Evolutionary conservation across 495 filamentous ascomycete genomes (phyloP).

Genomic region (Aspergillus campestris): DNA sequence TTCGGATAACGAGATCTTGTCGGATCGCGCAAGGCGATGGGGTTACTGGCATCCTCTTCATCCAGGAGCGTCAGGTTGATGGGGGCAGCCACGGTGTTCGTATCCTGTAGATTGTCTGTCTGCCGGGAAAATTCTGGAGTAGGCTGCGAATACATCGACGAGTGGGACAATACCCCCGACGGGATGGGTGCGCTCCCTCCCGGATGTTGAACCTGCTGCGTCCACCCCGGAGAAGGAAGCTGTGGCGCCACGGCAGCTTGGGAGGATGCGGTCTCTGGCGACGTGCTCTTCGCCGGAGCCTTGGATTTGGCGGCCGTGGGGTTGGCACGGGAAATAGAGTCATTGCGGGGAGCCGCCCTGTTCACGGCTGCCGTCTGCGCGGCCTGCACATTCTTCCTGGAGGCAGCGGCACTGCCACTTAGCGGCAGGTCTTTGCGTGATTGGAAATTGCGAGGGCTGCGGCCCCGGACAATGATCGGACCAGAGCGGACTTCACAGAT

Average conservation of each 20-base stretch:
- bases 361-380: conserved; percentile 26
- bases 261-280: conserved; percentile 32
- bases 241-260: conserved; percentile 28
- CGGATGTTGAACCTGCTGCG: conserved; percentile 23
- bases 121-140: conserved; percentile 43
- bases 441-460: conserved; percentile 74
- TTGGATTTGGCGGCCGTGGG: conserved; percentile 48
- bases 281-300: conserved; percentile 36
- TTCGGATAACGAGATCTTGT: conserved; percentile 16
- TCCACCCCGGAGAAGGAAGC: conserved; percentile 33
- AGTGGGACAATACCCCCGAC: conserved; percentile 24
- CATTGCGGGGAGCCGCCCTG: conserved; percentile 37
- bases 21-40: conserved; percentile 15
- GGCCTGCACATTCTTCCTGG: conserved; percentile 44
- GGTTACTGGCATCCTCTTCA: conserved; percentile 46
- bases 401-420: conserved; percentile 59
- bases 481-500: conserved; percentile 65
- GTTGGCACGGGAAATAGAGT: conserved; percentile 31
- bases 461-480: conserved; percentile 68
- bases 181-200: conserved; percentile 18
- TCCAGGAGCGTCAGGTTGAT: conserved; percentile 71
- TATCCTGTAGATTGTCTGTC: conserved; percentile 22
- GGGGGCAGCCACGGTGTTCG: conserved; percentile 37
- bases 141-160: conserved; percentile 44
- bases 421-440: conserved; percentile 68